A percentile compares a stretch with the other conserved stretches of the same genome.
phyloP scores from a whole-genome alignment of 208 protist genomes.

The Novymonas esmeraldas region DNA sequence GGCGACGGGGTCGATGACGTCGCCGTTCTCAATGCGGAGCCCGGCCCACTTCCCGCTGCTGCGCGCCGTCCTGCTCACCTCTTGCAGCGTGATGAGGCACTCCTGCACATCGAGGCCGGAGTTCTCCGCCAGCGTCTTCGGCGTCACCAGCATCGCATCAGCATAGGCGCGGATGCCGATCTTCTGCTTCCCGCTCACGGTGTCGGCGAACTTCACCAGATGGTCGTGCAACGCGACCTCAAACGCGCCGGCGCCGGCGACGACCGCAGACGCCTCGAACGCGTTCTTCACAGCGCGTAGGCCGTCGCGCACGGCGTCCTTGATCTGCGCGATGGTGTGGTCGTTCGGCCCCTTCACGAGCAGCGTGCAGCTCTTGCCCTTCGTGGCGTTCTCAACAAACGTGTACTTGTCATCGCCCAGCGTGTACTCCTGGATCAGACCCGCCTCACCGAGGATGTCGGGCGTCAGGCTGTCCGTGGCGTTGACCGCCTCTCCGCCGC shows the following conservation, averaged over 20 bases:
- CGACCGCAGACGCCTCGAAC: conserved; percentile 93
- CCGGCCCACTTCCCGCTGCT: conserved; percentile 88
- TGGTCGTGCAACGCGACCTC: conserved; percentile 95
- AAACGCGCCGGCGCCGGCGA: conserved; percentile 99
- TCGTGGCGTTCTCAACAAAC: conserved; percentile 98
- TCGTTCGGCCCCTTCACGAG: conserved; percentile 99
- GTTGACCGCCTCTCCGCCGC: conserved; percentile 98
- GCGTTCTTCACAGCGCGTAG: conserved; percentile 99
- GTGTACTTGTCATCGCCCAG: conserved; percentile 99
- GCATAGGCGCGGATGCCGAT: conserved; percentile 99
- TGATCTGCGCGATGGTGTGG: conserved; percentile 99
- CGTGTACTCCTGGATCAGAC: conserved; percentile 97
- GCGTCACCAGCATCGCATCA: conserved; percentile 98
- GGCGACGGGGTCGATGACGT: conserved; percentile 93
- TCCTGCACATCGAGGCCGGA: conserved; percentile 98
- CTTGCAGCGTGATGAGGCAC: conserved; percentile 95
- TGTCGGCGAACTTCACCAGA: conserved; percentile 92
- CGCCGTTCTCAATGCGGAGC: conserved; percentile 97
- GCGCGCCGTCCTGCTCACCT: conserved; percentile 77
- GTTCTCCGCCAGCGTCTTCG: conserved; percentile 99
- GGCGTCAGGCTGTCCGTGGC: conserved; percentile 96
- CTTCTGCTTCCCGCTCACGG: conserved; percentile 91
- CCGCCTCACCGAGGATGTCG: conserved; percentile 96
- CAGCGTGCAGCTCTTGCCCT: conserved; percentile 98
- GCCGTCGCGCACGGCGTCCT: conserved; percentile 99